Percentiles rank a stretch among this genome's conserved stretches.
Evolutionary conservation across 106 monocot genomes (phyloP).

Genomic region (Iris macrosiphon): DNA sequence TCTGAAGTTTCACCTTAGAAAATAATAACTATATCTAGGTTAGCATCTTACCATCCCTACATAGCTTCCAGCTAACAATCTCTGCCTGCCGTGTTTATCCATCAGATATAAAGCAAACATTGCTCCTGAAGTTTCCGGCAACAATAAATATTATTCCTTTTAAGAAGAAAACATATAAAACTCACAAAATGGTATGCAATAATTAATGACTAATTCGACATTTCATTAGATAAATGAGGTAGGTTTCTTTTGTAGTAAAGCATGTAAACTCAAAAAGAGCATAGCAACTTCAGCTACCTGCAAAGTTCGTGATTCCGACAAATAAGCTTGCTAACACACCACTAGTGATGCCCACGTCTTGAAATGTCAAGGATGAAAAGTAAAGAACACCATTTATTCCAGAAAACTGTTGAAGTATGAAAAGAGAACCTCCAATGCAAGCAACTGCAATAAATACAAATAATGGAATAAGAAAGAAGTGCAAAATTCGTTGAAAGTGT

Average conservation of each 20-base stretch:
- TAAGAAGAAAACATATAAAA: conserved; percentile 3
- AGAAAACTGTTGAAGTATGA: conserved; percentile 85
- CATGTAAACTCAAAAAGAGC: background rate
- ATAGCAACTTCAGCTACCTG: conserved; percentile 29
- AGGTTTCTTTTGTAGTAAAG: too few relatives aligned
- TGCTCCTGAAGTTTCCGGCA: conserved; percentile 56
- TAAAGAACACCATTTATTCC: conserved; percentile 96
- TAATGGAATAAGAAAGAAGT: too few relatives aligned
- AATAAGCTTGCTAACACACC: conserved; percentile 75
- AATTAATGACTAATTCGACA: too few relatives aligned
- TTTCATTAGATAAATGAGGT: background rate
- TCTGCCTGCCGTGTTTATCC: conserved; percentile 80
- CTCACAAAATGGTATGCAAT: background rate
- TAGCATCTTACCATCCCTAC: conserved; percentile 74
- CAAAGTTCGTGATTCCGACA: conserved; percentile 83
- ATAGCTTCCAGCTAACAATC: conserved; percentile 75
- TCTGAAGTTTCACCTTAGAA: too few relatives aligned
- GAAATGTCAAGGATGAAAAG: conserved; percentile 86
- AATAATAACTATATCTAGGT: too few relatives aligned
- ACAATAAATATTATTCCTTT: background rate
- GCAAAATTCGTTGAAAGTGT: background rate
- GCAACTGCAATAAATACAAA: conserved; percentile 54
- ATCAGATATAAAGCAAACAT: conserved; percentile 66
- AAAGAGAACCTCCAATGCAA: conserved; percentile 83
- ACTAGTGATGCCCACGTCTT: conserved; percentile 70